Conservation (phyloP, 2,329 filamentous ascomycete species). For the Claviceps sp. region DNA sequence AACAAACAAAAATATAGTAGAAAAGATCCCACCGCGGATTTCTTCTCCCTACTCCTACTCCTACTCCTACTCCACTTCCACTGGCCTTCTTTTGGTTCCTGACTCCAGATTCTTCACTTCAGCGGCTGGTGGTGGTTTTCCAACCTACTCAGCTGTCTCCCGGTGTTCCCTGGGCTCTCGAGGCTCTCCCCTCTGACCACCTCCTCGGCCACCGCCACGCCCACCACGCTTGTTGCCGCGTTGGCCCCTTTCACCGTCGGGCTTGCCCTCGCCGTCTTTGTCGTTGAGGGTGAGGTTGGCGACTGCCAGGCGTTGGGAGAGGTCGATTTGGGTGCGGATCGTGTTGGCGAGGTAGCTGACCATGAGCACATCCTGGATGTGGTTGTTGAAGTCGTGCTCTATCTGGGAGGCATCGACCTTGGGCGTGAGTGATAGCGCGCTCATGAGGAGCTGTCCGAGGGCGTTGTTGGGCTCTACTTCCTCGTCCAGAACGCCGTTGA, state of each 20-base stretch:
- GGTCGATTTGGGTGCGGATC: constrained; percentile 96
- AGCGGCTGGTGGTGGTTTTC: neutral
- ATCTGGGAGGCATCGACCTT: constrained; percentile 87
- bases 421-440: constrained; percentile 79
- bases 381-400: constrained; percentile 98
- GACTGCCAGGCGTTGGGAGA: constrained; percentile 89
- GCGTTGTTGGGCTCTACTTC: constrained; percentile 80
- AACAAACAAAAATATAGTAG: no score
- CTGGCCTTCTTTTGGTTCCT: constrained; percentile 3
- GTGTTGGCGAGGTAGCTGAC: constrained; percentile 98
- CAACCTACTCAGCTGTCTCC: constrained; percentile 20
- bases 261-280: constrained; percentile 35
- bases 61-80: no score
- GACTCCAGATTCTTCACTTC: no score
- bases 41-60: no score
- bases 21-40: no score
- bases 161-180: constrained; percentile 26
- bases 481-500: constrained; percentile 88
- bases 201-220: constrained; percentile 36
- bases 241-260: constrained; percentile 30
- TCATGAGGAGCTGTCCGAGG: constrained; percentile 88
- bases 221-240: constrained; percentile 37
- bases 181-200: constrained; percentile 38
- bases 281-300: constrained; percentile 44
- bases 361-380: constrained; percentile 97